These are phyloP conservation scores for Pythium vanterpoolii DNA, from an alignment of 352 stramenopile genomes.

Conservation along the genomic window DNA sequence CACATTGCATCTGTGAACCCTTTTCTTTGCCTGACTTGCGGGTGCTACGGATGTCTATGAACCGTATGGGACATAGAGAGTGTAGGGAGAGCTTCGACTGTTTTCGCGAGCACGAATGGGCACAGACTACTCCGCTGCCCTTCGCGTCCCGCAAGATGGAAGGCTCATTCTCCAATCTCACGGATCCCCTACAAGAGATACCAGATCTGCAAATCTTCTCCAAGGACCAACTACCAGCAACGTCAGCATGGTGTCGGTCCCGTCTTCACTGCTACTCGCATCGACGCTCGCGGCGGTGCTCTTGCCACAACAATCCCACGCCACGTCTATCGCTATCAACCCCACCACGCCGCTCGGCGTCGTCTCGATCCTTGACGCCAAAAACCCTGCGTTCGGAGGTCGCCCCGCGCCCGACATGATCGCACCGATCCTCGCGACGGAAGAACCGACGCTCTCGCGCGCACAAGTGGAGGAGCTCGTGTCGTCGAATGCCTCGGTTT, in stretches of 20 bases:
- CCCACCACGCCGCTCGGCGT: slow-evolving; percentile 6
- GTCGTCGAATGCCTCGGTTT: neutral
- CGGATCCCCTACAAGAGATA: neutral
- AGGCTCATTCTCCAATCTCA: slow-evolving; percentile 6
- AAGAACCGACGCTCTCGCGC: slow-evolving; percentile 5
- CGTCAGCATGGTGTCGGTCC: slow-evolving; percentile 2
- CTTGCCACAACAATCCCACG: neutral
- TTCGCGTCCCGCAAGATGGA: no score
- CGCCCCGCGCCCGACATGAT: neutral
- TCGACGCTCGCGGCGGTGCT: neutral
- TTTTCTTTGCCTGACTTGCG: no score
- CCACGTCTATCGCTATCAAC: slow-evolving; percentile 10
- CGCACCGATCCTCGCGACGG: neutral
- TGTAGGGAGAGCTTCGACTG: no score
- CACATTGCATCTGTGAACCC: no score
- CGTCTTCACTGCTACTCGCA: neutral
- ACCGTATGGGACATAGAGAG: no score
- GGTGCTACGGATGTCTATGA: no score
- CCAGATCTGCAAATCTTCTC: neutral
- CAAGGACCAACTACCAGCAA: neutral
- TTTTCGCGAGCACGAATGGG: no score
- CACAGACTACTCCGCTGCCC: no score
- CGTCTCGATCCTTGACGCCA: neutral
- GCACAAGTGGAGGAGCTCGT: slow-evolving; percentile 6
- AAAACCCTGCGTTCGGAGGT: slow-evolving; percentile 11